Percentiles rank a stretch among this genome's conserved stretches.
Evolutionary conservation across 1,284 basidiomycete genomes (phyloP).

Genomic region (Sanghuangporus sanghuang): DNA sequence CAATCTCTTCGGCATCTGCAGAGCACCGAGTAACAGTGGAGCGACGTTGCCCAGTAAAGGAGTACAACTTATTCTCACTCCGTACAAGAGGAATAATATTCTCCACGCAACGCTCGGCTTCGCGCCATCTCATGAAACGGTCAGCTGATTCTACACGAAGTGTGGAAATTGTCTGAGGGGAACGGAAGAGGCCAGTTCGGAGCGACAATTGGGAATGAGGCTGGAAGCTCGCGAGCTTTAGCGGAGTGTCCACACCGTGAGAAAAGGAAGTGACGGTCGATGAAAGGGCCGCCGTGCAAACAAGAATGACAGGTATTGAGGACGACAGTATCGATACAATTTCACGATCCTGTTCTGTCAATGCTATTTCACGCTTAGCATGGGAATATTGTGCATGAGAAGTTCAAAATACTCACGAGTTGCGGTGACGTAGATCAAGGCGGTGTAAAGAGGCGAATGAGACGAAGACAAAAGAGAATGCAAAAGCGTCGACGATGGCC

Average conservation of each 20-base stretch:
- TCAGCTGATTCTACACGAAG: conserved; percentile 60
- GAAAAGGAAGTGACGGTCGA: conserved; percentile 8
- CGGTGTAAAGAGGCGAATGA: conserved; percentile 39
- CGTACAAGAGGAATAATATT: neutral
- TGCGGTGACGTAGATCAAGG: conserved; percentile 48
- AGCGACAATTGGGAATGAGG: conserved; percentile 46
- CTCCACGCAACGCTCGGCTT: conserved; percentile 49
- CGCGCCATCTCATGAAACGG: conserved; percentile 66
- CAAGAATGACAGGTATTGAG: conserved; percentile 39
- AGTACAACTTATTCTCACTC: neutral
- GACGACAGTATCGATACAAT: conserved; percentile 47
- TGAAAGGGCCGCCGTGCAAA: conserved; percentile 6
- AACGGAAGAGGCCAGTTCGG: conserved; percentile 54
- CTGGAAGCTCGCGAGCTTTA: conserved; percentile 47
- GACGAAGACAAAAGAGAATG: conserved; percentile 16
- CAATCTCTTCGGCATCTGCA: conserved; percentile 35
- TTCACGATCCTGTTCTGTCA: conserved; percentile 34
- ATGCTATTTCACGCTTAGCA: conserved; percentile 23
- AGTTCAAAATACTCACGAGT: conserved; percentile 33
- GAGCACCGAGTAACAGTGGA: neutral
- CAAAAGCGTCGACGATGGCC: conserved; percentile 12
- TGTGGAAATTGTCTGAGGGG: conserved; percentile 48
- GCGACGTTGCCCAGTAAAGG: neutral
- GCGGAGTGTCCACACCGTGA: neutral
- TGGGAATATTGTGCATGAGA: neutral